A percentile compares a stretch with the other conserved stretches of the same genome.
Conservation (phyloP, 768 basidiomycete genomes). For the Mycena epipterygia region DNA sequence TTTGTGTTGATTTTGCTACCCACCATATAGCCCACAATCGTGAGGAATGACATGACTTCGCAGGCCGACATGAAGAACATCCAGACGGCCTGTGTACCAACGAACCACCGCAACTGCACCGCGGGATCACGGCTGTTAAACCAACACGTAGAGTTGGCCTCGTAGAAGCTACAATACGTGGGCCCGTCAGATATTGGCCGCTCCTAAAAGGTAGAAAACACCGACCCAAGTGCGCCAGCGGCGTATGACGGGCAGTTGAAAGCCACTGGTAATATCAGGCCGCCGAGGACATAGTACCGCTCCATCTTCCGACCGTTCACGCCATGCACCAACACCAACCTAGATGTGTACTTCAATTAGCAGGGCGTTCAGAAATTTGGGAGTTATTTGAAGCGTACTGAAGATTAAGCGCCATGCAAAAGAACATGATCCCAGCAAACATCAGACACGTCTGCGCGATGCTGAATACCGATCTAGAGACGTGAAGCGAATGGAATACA, state of each 20-base stretch:
- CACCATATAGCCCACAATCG: constrained; percentile 21
- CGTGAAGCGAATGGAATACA: background rate
- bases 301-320: constrained; percentile 28
- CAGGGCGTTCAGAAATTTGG: too few species aligned
- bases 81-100: constrained; percentile 23
- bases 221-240: constrained; percentile 14
- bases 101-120: constrained; percentile 14
- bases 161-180: background rate
- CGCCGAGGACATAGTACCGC: constrained; percentile 17
- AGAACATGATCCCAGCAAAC: constrained; percentile 12
- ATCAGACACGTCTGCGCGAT: constrained; percentile 6
- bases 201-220: background rate
- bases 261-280: background rate
- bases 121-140: constrained; percentile 4
- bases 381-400: background rate
- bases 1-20: background rate
- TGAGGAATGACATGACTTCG: constrained; percentile 13
- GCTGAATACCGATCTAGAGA: too few species aligned
- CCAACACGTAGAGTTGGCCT: constrained; percentile 17
- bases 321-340: constrained; percentile 19
- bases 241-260: constrained; percentile 23
- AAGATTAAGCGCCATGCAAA: constrained; percentile 20
- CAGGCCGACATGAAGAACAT: constrained; percentile 10
- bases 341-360: background rate
- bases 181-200: background rate